phyloP scores from a whole-genome alignment of 768 basidiomycete genomes.

The Mycena albidolilacea region DNA sequence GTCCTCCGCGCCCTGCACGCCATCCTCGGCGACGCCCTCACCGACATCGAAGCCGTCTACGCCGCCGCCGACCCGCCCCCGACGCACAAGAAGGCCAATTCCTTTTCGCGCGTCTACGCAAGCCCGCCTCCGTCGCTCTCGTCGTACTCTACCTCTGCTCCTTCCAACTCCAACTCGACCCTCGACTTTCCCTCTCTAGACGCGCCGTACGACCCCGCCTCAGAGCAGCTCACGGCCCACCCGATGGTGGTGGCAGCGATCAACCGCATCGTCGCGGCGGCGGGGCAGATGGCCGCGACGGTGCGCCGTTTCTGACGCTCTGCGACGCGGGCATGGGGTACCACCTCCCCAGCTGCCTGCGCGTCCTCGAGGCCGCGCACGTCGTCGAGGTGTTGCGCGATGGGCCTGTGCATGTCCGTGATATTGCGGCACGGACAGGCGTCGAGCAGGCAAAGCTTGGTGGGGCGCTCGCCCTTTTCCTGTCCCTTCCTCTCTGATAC shows the following conservation, averaged over 20 bases:
- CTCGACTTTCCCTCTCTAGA: constrained; percentile 68
- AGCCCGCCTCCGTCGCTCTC: constrained; percentile 42
- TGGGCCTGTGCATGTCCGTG: constrained; percentile 67
- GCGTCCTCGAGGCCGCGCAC: constrained; percentile 81
- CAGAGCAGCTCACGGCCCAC: constrained; percentile 72
- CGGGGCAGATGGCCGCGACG: constrained; percentile 75
- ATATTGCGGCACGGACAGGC: constrained; percentile 60
- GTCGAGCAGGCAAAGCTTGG: constrained; percentile 68
- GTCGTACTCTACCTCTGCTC: constrained; percentile 34
- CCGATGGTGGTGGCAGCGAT: constrained; percentile 74
- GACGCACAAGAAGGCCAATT: background rate
- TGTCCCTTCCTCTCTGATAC: background rate
- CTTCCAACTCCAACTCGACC: constrained; percentile 21
- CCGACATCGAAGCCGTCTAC: constrained; percentile 78
- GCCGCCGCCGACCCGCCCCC: constrained; percentile 32
- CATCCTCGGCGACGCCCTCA: constrained; percentile 77
- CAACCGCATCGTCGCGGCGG: constrained; percentile 76
- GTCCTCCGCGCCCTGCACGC: constrained; percentile 74
- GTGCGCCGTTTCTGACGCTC: constrained; percentile 80
- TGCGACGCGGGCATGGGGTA: constrained; percentile 86
- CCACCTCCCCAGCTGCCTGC: constrained; percentile 81
- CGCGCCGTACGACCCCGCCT: constrained; percentile 59
- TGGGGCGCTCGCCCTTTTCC: constrained; percentile 40
- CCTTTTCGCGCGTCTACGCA: constrained; percentile 34
- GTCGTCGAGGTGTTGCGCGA: constrained; percentile 79